Conservation (phyloP, 768 basidiomycete genomes). For the Pholiota conissans region DNA sequence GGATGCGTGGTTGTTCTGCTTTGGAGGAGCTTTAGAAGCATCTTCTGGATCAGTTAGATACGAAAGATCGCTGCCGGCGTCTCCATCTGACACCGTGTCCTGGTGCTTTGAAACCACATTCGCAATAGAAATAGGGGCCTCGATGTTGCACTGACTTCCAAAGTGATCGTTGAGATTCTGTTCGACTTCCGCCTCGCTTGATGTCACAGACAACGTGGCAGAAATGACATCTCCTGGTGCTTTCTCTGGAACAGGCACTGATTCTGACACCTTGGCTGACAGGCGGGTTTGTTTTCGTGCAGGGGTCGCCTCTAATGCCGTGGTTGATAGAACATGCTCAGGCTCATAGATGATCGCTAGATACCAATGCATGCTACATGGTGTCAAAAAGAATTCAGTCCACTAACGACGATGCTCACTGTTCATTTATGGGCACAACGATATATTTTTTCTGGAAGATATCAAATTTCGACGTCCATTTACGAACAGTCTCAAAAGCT, state of each 20-base stretch:
- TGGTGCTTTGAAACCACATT: background rate
- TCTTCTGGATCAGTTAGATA: slow-evolving; percentile 11
- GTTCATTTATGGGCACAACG: slow-evolving; percentile 95
- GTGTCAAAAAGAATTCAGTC: background rate
- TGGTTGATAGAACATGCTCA: slow-evolving; percentile 49
- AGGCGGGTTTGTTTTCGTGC: slow-evolving; percentile 23
- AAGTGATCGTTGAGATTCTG: slow-evolving; percentile 26
- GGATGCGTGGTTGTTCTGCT: background rate
- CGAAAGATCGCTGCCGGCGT: slow-evolving; percentile 1
- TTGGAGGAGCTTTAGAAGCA: background rate
- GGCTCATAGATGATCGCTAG: slow-evolving; percentile 92
- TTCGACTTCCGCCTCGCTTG: slow-evolving; percentile 35
- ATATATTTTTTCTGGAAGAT: slow-evolving; percentile 91
- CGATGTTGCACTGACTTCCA: slow-evolving; percentile 26
- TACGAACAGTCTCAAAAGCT: slow-evolving; percentile 82
- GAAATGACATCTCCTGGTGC: slow-evolving; percentile 15
- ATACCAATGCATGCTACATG: slow-evolving; percentile 89
- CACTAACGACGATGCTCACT: slow-evolving; percentile 52
- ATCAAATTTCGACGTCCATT: slow-evolving; percentile 91
- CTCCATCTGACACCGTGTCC: background rate
- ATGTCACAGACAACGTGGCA: slow-evolving; percentile 7
- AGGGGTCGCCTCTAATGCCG: slow-evolving; percentile 4
- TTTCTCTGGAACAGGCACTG: background rate
- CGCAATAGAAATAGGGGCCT: slow-evolving; percentile 1
- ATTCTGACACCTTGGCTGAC: slow-evolving; percentile 2